phyloP scores from a whole-genome alignment of 768 basidiomycete species.

The Podaxis sp. region DNA sequence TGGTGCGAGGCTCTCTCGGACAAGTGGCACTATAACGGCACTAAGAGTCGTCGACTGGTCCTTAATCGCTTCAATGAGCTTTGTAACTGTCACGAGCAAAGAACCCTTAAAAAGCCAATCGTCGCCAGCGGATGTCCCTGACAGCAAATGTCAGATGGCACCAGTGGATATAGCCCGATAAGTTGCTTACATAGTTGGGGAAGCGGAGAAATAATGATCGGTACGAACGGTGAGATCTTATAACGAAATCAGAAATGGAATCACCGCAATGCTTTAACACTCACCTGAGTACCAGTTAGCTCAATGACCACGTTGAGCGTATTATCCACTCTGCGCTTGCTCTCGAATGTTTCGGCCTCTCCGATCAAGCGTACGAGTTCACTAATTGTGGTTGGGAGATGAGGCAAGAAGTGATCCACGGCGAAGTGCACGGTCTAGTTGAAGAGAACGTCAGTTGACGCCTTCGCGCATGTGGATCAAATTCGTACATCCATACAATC shows the following conservation, averaged over 20 bases:
- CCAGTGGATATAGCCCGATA: background rate
- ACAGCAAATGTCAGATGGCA: constrained; percentile 9
- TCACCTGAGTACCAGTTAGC: constrained; percentile 42
- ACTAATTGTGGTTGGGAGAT: constrained; percentile 57
- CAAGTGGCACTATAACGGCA: constrained; percentile 58
- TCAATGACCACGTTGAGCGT: constrained; percentile 73
- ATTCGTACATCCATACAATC: constrained; percentile 81
- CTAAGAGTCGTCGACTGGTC: constrained; percentile 57
- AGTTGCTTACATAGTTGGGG: constrained; percentile 67
- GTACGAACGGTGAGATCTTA: constrained; percentile 69
- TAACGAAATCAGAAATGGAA: constrained; percentile 4
- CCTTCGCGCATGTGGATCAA: background rate
- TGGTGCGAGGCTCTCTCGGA: constrained; percentile 63
- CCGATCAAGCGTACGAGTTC: constrained; percentile 69
- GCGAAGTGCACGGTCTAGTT: constrained; percentile 66
- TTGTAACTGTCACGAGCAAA: constrained; percentile 68
- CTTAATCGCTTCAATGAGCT: constrained; percentile 69
- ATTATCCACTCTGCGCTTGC: constrained; percentile 69
- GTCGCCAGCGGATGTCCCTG: constrained; percentile 69
- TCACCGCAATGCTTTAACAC: constrained; percentile 6
- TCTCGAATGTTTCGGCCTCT: constrained; percentile 76
- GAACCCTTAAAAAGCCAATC: constrained; percentile 74
- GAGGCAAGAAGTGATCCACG: constrained; percentile 63
- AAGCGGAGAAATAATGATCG: constrained; percentile 60
- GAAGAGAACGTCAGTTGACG: constrained; percentile 14